Evolutionary conservation across 768 basidiomycete species (phyloP).

Genomic region (Tulasnella sp.): DNA sequence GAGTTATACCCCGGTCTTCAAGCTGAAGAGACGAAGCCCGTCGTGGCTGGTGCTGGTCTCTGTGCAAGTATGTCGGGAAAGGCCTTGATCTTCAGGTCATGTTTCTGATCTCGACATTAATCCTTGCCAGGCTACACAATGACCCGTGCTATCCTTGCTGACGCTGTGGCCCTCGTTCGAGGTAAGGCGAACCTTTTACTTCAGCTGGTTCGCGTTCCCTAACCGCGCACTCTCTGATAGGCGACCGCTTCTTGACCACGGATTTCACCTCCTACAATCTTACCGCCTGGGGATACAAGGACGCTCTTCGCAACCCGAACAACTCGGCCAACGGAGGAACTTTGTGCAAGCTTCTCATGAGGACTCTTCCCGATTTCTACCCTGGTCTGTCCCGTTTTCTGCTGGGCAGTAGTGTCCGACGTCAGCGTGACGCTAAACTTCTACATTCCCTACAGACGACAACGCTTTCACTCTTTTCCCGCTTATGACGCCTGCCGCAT

Average conservation of each 20-base stretch:
- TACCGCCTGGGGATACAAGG: conserved; percentile 76
- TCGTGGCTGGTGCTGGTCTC: conserved; percentile 60
- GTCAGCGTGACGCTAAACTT: not conserved
- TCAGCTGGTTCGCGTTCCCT: conserved; percentile 9
- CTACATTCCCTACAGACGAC: not conserved
- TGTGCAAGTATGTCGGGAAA: conserved; percentile 53
- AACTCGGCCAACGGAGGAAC: conserved; percentile 61
- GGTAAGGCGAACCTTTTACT: conserved; percentile 24
- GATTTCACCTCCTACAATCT: conserved; percentile 73
- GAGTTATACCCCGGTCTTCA: conserved; percentile 27
- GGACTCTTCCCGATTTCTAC: conserved; percentile 65
- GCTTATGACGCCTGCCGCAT: conserved; percentile 57
- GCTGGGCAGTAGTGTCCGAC: not conserved
- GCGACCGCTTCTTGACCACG: conserved; percentile 68
- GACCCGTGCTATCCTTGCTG: conserved; percentile 29
- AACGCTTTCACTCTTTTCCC: conserved; percentile 52
- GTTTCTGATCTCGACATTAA: conserved; percentile 2
- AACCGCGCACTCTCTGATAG: not conserved
- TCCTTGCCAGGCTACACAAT: conserved; percentile 23
- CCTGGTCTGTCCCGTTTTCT: conserved; percentile 45
- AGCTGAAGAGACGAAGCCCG: conserved; percentile 17
- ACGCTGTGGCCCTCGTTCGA: conserved; percentile 30
- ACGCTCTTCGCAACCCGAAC: conserved; percentile 55
- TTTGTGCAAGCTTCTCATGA: conserved; percentile 66
- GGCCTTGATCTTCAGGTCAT: not conserved